Conservation (phyloP, 1,284 basidiomycete species). For the Puccinia novopanici region DNA sequence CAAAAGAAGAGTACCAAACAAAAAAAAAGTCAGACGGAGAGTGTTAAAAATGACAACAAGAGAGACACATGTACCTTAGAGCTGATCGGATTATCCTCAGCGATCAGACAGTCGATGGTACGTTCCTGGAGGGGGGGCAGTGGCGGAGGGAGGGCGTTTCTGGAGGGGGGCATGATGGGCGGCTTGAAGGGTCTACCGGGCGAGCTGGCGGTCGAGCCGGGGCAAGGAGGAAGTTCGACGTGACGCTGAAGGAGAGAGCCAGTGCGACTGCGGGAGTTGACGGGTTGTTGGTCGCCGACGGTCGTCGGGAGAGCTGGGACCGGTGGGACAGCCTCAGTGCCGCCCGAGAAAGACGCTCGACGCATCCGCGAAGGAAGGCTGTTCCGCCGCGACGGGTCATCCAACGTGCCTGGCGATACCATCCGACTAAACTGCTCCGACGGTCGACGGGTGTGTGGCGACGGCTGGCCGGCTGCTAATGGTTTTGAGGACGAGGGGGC, state of each 20-base stretch:
- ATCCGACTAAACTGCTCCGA: conserved; percentile 37
- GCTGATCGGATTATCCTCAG: conserved; percentile 96
- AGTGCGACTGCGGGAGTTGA: conserved; percentile 53
- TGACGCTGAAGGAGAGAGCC: conserved; percentile 48
- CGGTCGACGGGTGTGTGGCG: conserved; percentile 38
- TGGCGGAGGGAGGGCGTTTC: conserved; percentile 60
- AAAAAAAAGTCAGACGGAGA: not conserved
- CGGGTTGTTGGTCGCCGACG: not conserved
- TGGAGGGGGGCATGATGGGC: conserved; percentile 9
- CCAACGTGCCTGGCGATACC: not conserved
- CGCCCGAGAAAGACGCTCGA: conserved; percentile 52
- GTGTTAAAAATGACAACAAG: conserved; percentile 49
- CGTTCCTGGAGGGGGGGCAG: conserved; percentile 41
- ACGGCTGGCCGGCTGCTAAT: not conserved
- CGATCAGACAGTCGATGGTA: conserved; percentile 82
- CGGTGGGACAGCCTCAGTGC: conserved; percentile 40
- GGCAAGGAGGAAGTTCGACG: not conserved
- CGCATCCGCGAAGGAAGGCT: conserved; percentile 55
- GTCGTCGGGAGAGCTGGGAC: not conserved
- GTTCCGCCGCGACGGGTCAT: conserved; percentile 53
- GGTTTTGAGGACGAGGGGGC: conserved; percentile 8
- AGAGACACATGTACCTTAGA: conserved; percentile 66
- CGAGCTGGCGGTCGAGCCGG: conserved; percentile 50
- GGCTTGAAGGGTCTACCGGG: conserved; percentile 50
- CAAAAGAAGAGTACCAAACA: conserved; percentile 19